Evolutionary conservation across 2,329 filamentous ascomycete species (phyloP), one percentile per base, ranked within the genome.

Genomic region (Oidium heveae): DNA sequence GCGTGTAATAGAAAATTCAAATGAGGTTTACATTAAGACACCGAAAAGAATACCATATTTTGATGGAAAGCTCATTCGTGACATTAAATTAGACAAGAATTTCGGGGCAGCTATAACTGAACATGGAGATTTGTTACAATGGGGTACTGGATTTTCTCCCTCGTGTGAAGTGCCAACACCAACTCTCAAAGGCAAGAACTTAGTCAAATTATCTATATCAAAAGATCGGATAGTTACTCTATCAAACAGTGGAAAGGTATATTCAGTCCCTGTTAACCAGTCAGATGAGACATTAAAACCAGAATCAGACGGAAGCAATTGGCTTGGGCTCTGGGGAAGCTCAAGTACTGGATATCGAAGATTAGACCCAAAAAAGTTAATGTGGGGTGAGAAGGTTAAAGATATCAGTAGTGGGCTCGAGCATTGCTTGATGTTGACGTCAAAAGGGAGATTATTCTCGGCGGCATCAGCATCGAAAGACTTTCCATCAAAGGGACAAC

Each of bases 51-150:
- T 96, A 62, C 61, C 74, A 0, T 91, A 81, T 67, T 96, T 98
- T 63, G 80, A 96, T 63, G 84, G 82, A 33, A 77, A 86, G 66
- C 67, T 95, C 16, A 71, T 98, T 44, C 76, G 89, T 52, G 91
- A 95, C 64, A 71, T 96, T 58, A 94, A 94, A 69, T 69, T 96
- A 52, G 85, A 87, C 56, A 74, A 78, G 54, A 77, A 78, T 43
- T 88, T 93, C 64, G 91, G 86, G 9, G 89, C 80, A 4, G 91
- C 91, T 10, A 81, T 96, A 43, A 82, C 81, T 4, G 88, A 95
- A 65, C 80, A 82, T 58, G 91, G 91, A 4, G 84, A 96, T 65
- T 67, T 98, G 47, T 72, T 95, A 13, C 88, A 96, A 69, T 98
- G 91, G 91, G 91, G 91, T 1, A 73, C 74, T 3, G 85, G 74